Base-by-base conservation (phyloP, 225 moss, liverwort and hornwort species). In the Pseudoscleropodium purum region DNA sequence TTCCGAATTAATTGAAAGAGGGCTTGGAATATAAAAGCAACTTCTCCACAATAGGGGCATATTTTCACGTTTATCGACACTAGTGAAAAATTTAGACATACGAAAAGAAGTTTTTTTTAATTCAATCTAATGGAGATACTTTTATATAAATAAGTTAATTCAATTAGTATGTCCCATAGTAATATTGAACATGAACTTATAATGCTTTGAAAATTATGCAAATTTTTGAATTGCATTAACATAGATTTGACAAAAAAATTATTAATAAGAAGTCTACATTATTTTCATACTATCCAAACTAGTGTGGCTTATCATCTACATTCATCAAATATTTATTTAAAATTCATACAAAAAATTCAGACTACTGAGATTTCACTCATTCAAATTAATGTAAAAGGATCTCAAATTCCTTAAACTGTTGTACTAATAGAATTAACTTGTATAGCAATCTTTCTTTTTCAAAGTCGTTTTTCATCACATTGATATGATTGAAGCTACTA, bases 21-120 rank as follows among this genome's bases (percentile, higher is more conserved):
- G 74, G 29, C 2, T 1, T 1, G 0, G 4, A 43, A 27, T 43
- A 43, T 27, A 27, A 27, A 73, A 27, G 9, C 27, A 17, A 43
- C 5, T 0, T 43, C 16, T 73, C 9, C 0, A 27, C 6, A 43
- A 43, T 27, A 27, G 3, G 5, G 16, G 1, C 17, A 74, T 0
- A 29, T 29, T 73, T 73, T 73, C 5, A 43, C 6, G 17, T 74
- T 29, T 43, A 29, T 45, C 2, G 10, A 1, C 2, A 0, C 3
- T 27, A 3, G 2, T 43, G 12, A 29, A 74, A 74, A 43, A 45
- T 10, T 29, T 43, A 3, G 4, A 29, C 10, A 29, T 74, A 73
- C 25, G 27, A 27, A 16, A 73, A 26, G 3, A 16, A 43, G 16
- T 9, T 15, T 9, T 9, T 72, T 41, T 15, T 43, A 73, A 73